Base-by-base conservation (phyloP, 345 rosid species). In the Rhodomyrtus tomentosa region DNA sequence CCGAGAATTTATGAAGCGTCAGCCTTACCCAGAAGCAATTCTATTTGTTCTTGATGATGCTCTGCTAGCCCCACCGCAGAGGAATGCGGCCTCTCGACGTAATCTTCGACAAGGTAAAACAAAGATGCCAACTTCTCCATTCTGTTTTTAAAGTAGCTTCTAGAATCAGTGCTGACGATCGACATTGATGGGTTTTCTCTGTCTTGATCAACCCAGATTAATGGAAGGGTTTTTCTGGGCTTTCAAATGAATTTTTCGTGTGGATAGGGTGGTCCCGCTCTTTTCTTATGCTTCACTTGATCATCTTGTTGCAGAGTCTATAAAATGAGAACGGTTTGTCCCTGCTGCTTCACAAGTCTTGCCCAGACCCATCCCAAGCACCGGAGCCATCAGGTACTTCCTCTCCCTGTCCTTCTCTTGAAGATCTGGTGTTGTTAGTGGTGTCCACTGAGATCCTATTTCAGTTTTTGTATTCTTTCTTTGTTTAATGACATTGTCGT, bases 261-360 rank as follows among this genome's bases (percentile, higher is more conserved):
- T 27, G 74, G 74, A 59, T 59, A 15, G 40, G 74, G 11, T 59
- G 74, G 91, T 72, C 88, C 85, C 89, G 85, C 89, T 84, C 90
- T 82, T 91, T 91, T 82, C 91, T 85, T 92, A 81, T 82, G 83
- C 86, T 91, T 87, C 90, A 91, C 92, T 89, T 76, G 90, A 86
- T 84, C 55, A 45, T 84, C 80, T 84, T 25, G n/a, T 15, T 10
- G 55, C 49, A 29, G 58, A 50, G n/a, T 53, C 54, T 84, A 90
- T 92, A 89, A 83, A 90, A 93, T 90, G 96, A 85, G 83, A 82
- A 89, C 90, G 89, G 81, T 88, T 59, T 88, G 50, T 29, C 29
- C 83, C 82, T 89, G 89, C 84, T 88, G 92, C 91, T 81, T 87
- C 93, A 87, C 62, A 56, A 40, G 38, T 81, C 89, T 20, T 49